These are phyloP conservation scores for Leishmania mexicana DNA, from an alignment of 208 protist species.

Conservation along the genomic window DNA sequence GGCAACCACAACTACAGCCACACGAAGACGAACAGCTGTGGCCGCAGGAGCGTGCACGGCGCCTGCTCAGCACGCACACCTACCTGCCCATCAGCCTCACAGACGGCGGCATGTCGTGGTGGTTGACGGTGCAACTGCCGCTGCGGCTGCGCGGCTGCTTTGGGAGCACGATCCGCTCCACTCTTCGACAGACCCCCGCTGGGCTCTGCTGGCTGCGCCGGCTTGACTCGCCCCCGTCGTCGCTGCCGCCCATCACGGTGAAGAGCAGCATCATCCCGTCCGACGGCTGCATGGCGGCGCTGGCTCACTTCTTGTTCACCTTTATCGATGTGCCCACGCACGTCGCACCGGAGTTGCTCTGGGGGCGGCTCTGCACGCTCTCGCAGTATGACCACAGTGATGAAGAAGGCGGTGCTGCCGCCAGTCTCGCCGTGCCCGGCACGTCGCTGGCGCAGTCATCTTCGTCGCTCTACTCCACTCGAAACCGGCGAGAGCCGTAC, in stretches of 20 bases:
- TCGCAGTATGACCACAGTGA: background rate
- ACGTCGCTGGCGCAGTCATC: background rate
- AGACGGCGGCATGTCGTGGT: constrained; percentile 46
- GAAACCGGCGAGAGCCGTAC: background rate
- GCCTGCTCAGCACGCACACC: constrained; percentile 2
- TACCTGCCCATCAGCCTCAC: constrained; percentile 34
- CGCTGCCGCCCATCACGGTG: background rate
- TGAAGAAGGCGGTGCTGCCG: background rate
- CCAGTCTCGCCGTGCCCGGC: background rate
- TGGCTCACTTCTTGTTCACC: constrained; percentile 24
- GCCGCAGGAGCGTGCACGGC: background rate
- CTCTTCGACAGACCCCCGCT: constrained; percentile 20
- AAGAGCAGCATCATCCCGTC: constrained; percentile 1
- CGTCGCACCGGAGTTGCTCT: constrained; percentile 31
- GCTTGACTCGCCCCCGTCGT: background rate
- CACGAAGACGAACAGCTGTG: background rate
- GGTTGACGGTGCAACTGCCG: constrained; percentile 29
- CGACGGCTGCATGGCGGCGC: background rate
- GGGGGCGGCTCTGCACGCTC: constrained; percentile 28
- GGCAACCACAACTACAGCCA: background rate
- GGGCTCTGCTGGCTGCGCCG: constrained; percentile 28
- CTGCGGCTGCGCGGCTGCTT: constrained; percentile 39
- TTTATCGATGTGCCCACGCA: constrained; percentile 28
- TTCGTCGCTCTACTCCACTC: background rate
- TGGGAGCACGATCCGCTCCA: constrained; percentile 24